Evolutionary conservation across 208 protist genomes (phyloP).

Genomic region (Endotrypanum monterogeii): DNA sequence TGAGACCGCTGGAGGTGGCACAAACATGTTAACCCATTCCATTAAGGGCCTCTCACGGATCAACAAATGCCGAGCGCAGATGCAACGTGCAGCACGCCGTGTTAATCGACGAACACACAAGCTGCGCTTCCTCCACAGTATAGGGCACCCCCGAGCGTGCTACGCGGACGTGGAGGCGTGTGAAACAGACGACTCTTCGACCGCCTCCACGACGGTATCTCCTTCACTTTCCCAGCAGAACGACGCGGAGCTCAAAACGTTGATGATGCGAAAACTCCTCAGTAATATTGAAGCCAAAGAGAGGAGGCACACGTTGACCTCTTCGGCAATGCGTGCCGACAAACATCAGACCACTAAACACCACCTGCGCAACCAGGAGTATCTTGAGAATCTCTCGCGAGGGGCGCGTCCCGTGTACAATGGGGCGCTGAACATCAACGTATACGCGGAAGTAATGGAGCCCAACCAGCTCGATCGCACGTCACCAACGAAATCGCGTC

Average conservation of each 20-base stretch:
- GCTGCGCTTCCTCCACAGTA: slow-evolving; percentile 28
- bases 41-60: not conserved
- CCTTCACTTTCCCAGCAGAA: not conserved
- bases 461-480: not conserved
- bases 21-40: not conserved
- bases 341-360: not conserved
- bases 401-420: slow-evolving; percentile 30
- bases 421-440: slow-evolving; percentile 49
- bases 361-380: not conserved
- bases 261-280: not conserved
- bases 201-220: not conserved
- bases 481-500: not conserved
- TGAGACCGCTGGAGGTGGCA: not conserved
- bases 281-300: not conserved
- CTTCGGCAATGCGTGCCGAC: not conserved
- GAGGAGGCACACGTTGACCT: not conserved
- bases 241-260: not conserved
- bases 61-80: slow-evolving; percentile 18
- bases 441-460: slow-evolving; percentile 28
- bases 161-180: slow-evolving; percentile 27
- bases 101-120: slow-evolving; percentile 28
- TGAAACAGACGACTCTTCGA: slow-evolving; percentile 9
- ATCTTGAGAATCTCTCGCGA: not conserved
- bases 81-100: slow-evolving; percentile 26
- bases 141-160: slow-evolving; percentile 22